Conservation (phyloP, 305 asterid genomes). For the Stenogyne calaminthoides region DNA sequence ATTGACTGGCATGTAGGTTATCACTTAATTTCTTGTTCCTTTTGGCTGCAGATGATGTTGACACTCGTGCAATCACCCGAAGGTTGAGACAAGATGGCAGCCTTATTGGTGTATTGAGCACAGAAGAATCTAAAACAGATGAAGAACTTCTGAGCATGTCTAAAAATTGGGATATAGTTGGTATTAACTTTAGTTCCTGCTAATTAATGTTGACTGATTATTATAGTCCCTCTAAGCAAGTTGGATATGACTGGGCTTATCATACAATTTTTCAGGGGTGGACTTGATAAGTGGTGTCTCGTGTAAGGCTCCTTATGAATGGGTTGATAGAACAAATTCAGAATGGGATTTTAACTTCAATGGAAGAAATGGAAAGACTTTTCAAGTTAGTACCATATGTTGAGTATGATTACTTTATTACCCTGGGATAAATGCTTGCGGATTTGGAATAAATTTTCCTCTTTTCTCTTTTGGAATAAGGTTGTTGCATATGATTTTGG, state of each 20-base stretch:
- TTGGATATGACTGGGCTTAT: conserved; percentile 5
- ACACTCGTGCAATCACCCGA: conserved; percentile 96
- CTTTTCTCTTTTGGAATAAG: conserved; percentile 39
- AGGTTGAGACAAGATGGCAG: conserved; percentile 94
- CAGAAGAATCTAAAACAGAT: conserved; percentile 70
- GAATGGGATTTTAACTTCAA: conserved; percentile 76
- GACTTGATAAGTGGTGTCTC: conserved; percentile 91
- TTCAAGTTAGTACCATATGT: conserved; percentile 49
- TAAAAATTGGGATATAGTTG: conserved; percentile 81
- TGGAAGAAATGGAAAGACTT: conserved; percentile 49
- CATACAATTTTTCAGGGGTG: conserved; percentile 56
- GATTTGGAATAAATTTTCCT: conserved; percentile 21
- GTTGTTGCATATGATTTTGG: conserved; percentile 98
- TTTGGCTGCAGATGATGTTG: conserved; percentile 76
- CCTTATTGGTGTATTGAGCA: conserved; percentile 92
- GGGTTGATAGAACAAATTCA: conserved; percentile 66
- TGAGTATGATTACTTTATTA: neutral
- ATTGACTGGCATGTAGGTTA: neutral
- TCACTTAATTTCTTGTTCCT: conserved; percentile 30
- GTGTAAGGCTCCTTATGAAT: conserved; percentile 77
- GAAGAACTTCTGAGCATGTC: conserved; percentile 80
- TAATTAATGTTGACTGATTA: neutral
- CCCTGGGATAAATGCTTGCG: neutral
- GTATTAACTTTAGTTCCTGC: conserved; percentile 37
- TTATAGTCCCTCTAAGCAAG: neutral